Evolutionary conservation across 371 early-diverging fungal genomes (phyloP).

Genomic region (Apophysomyces trapeziformis): DNA sequence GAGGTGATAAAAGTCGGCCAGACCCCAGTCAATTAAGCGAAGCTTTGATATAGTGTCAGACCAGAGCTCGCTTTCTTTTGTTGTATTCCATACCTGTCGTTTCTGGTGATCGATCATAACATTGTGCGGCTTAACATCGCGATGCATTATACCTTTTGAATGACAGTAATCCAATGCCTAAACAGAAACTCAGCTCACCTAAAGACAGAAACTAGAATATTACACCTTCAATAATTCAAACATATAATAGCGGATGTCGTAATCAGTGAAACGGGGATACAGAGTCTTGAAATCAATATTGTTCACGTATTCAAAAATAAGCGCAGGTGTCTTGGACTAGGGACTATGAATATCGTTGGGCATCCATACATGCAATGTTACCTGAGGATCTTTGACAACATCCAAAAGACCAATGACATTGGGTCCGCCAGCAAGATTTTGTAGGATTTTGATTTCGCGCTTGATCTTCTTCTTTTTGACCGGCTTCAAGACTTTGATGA

Average conservation of each 20-base stretch:
- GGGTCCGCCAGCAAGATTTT: constrained; percentile 93
- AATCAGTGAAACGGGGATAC: constrained; percentile 81
- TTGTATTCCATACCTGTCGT: constrained; percentile 64
- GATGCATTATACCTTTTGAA: constrained; percentile 99
- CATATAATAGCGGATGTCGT: constrained; percentile 96
- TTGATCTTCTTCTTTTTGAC: constrained; percentile 99
- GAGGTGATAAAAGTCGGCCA: constrained; percentile 99
- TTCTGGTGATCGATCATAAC: constrained; percentile 99
- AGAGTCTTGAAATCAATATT: constrained; percentile 77
- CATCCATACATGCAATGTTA: constrained; percentile 24
- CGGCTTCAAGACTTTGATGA: constrained; percentile 99
- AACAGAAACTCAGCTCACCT: neutral
- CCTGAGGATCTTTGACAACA: constrained; percentile 95
- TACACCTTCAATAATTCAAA: constrained; percentile 92
- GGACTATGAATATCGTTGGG: neutral
- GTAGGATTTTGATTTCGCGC: constrained; percentile 98
- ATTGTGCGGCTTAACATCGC: constrained; percentile 99
- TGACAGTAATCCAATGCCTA: constrained; percentile 98
- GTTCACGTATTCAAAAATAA: constrained; percentile 97
- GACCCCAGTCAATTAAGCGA: constrained; percentile 99
- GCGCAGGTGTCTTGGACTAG: constrained; percentile 91
- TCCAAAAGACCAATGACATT: constrained; percentile 95
- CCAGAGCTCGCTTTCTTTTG: constrained; percentile 15
- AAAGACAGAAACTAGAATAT: neutral
- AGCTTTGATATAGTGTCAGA: constrained; percentile 51